Conservation (phyloP, 2,329 filamentous ascomycete species). For the Xylaria sp. region DNA sequence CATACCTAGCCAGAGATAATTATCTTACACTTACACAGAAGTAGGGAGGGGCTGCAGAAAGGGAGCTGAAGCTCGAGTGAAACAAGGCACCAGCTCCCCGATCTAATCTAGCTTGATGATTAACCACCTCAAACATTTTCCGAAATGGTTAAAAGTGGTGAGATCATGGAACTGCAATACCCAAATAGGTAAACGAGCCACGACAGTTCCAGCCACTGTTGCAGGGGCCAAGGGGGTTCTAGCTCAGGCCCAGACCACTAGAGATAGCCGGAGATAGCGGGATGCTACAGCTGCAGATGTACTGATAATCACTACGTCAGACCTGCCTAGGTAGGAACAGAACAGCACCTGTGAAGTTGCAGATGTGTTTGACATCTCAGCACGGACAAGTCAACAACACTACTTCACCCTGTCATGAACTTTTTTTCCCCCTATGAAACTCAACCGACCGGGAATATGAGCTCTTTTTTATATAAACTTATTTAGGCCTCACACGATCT, state of each 20-base stretch:
- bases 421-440: too few relatives aligned
- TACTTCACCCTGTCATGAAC: too few relatives aligned
- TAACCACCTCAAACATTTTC: neutral
- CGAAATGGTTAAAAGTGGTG: constrained; percentile 1
- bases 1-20: too few relatives aligned
- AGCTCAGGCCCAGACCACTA: constrained; percentile 5
- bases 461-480: too few relatives aligned
- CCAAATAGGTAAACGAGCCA: neutral
- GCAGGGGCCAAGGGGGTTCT: neutral
- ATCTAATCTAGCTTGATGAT: neutral
- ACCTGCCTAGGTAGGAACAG: too few relatives aligned
- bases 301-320: constrained; percentile 7
- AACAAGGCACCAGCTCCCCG: neutral
- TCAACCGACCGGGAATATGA: too few relatives aligned
- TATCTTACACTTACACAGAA: neutral
- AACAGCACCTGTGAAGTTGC: neutral
- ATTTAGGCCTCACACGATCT: too few relatives aligned
- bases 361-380: neutral
- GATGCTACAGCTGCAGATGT: neutral
- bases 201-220: neutral
- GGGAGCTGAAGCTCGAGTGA: neutral
- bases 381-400: neutral
- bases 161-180: constrained; percentile 5
- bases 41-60: too few relatives aligned
- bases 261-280: neutral